These are phyloP conservation scores for Thalassiosira hispida DNA, from an alignment of 352 stramenopile genomes.

Conservation along the genomic window DNA sequence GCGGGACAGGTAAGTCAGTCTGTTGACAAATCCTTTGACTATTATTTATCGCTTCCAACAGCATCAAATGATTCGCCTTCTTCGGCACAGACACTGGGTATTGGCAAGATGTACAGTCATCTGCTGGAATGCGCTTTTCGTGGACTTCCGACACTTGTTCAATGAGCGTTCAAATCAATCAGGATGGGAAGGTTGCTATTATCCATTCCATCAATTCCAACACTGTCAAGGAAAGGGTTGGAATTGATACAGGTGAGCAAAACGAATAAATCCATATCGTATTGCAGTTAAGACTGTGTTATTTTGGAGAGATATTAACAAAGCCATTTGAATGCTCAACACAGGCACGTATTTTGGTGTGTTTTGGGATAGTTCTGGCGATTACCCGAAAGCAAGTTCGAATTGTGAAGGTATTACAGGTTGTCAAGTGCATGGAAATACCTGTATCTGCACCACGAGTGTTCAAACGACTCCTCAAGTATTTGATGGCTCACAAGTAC, in stretches of 20 bases:
- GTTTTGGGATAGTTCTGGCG: slow-evolving; percentile 34
- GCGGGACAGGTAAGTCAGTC: no score
- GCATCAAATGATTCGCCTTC: no score
- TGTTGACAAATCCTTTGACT: no score
- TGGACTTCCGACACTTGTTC: slow-evolving; percentile 46
- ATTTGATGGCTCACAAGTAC: slow-evolving; percentile 29
- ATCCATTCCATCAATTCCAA: slow-evolving; percentile 36
- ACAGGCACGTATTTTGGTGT: slow-evolving; percentile 55
- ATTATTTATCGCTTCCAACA: no score
- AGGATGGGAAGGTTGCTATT: slow-evolving; percentile 53
- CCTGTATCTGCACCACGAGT: slow-evolving; percentile 41
- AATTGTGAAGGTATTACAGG: slow-evolving; percentile 24
- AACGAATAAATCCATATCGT: slow-evolving; percentile 1
- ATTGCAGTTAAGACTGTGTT: no score
- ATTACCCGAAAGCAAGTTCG: slow-evolving; percentile 26
- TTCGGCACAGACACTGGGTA: slow-evolving; percentile 40
- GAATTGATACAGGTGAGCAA: slow-evolving; percentile 28
- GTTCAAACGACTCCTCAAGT: slow-evolving; percentile 26
- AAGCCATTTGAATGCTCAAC: neutral
- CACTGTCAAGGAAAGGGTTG: slow-evolving; percentile 44
- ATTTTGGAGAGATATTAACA: no score
- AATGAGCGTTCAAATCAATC: slow-evolving; percentile 43
- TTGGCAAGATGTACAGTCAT: slow-evolving; percentile 19
- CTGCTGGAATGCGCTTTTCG: slow-evolving; percentile 46
- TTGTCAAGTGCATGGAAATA: slow-evolving; percentile 35